Conservation (phyloP, 306 rosid species). For the Prunus dulcis region DNA sequence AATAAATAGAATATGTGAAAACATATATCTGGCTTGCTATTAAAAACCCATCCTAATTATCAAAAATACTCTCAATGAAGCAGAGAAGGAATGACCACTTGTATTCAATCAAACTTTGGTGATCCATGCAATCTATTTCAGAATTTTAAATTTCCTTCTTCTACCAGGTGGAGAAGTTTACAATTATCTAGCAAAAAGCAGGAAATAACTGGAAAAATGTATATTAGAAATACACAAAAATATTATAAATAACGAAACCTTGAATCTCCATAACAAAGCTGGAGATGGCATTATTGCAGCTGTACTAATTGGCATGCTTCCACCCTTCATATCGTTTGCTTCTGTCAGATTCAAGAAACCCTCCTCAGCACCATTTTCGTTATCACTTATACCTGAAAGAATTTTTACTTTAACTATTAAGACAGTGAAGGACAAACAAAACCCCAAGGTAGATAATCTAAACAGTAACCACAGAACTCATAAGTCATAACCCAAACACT, state of each 20-base stretch:
- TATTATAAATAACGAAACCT: constrained; percentile 44
- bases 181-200: background rate
- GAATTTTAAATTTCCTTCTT: constrained; percentile 11
- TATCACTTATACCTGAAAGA: constrained; percentile 50
- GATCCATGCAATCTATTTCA: background rate
- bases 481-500: constrained; percentile 12
- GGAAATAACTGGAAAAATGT: background rate
- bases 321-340: constrained; percentile 50
- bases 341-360: constrained; percentile 48
- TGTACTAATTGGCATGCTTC: constrained; percentile 32
- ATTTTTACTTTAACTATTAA: constrained; percentile 17
- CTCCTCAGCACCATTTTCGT: constrained; percentile 71
- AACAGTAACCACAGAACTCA: background rate
- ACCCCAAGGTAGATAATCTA: background rate
- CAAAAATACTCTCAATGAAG: background rate
- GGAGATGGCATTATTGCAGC: constrained; percentile 81
- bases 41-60: background rate
- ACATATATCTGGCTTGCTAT: background rate
- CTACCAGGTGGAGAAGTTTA: background rate
- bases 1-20: constrained; percentile 3
- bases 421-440: constrained; percentile 4
- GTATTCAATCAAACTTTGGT: constrained; percentile 8
- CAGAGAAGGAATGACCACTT: background rate
- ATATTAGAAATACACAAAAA: background rate
- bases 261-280: constrained; percentile 77